Base-by-base conservation (phyloP, 2,329 filamentous ascomycete species). In the Drechslerella coelobrocha region DNA sequence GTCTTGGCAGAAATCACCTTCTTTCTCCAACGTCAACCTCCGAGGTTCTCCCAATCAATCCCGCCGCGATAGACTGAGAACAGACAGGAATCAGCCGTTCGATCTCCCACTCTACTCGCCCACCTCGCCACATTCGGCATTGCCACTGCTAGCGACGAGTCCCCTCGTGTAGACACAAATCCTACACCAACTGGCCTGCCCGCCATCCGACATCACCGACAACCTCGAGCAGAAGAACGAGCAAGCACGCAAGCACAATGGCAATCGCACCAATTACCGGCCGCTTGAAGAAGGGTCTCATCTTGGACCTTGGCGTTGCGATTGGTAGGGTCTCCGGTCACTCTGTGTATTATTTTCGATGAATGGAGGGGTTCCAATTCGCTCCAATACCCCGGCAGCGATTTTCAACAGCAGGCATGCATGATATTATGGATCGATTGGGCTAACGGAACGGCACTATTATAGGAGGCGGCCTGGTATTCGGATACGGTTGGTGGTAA, bases 251-350 rank as follows among this genome's bases (percentile, higher is more conserved):
- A 19, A 19, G 6, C 50, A 55, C 50, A 73, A 75, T 76, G 74
- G 68, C 72, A 66, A 73, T 76, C 59, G 71, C 73, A 26, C 75
- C 73, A 8, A 74, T 73, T 52, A 72, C 74, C 59, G 74, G 73
- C 50, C 73, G 76, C 88, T 84, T 89, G 81, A 84, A 85, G 79
- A 83, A 84, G 78, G 82, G 82, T 77, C 81, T 89, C 69, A 86
- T 89, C 75, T 82, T 89, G 75, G 86, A 89, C 79, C 81, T 89
- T 76, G 85, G 84, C 77, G 85, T 87, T 78, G 84, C 85, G 74
- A 80, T 86, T 77, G 87, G 86, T 87, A 82, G 79, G 85, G 82
- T 31, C 27, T 60, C 9, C 9, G 26, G 23, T 57, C 2, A 7
- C 45, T 26, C 31, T 60, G 34, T 23, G 59, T 17, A 39, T 53